Conservation (phyloP, 345 rosid genomes). For the Ceriops decandra region DNA sequence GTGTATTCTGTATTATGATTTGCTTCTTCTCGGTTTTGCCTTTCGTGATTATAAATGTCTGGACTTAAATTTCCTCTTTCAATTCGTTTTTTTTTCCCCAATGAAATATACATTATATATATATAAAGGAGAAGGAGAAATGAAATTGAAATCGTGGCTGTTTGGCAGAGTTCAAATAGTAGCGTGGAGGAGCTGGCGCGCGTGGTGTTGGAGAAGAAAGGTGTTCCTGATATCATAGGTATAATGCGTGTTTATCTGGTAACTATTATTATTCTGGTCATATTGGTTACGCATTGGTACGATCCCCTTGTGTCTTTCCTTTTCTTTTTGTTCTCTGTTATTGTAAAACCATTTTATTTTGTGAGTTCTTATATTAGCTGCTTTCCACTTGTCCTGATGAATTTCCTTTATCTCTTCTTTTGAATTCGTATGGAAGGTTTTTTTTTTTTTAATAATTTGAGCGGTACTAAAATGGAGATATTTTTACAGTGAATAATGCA, state of each 20-base stretch:
- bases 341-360: no score
- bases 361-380: no score
- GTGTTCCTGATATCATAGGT: constrained; percentile 88
- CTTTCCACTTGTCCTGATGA: no score
- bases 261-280: no score
- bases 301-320: no score
- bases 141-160: background rate
- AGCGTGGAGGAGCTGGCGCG: constrained; percentile 76
- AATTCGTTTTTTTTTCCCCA: background rate
- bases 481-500: constrained; percentile 73
- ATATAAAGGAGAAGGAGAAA: no score
- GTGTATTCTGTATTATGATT: background rate
- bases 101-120: background rate
- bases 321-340: no score
- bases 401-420: no score
- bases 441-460: background rate
- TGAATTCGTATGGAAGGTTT: background rate
- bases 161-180: constrained; percentile 53
- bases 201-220: constrained; percentile 69
- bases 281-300: no score
- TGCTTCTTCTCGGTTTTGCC: background rate
- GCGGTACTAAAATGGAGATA: no score
- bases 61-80: no score
- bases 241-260: background rate
- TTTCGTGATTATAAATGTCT: background rate